phyloP scores from a whole-genome alignment of 2,329 filamentous ascomycete species.

The Pseudogymnoascus sp. region DNA sequence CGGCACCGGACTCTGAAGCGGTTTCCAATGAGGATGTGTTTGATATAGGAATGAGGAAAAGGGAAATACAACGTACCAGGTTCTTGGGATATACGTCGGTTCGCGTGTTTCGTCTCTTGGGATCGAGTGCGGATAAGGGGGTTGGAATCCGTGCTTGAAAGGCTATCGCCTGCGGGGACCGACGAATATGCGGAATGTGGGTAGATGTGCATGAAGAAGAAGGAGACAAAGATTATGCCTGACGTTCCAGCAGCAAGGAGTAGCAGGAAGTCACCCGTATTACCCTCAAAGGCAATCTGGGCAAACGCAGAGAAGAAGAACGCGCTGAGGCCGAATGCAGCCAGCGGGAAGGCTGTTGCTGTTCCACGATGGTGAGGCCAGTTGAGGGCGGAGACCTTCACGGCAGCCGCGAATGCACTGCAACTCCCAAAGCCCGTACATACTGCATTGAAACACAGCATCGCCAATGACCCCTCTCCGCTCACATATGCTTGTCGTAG shows the following conservation, averaged over 20 bases:
- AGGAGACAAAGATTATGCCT: conserved; percentile 62
- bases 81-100: conserved; percentile 38
- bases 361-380: conserved; percentile 88
- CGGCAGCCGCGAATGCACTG: conserved; percentile 77
- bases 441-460: conserved; percentile 75
- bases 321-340: conserved; percentile 88
- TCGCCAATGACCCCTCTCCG: conserved; percentile 49
- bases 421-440: conserved; percentile 84
- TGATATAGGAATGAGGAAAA: conserved; percentile 25
- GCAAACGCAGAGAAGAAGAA: conserved; percentile 89
- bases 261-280: conserved; percentile 73
- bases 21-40: conserved; percentile 24
- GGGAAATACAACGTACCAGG: conserved; percentile 52
- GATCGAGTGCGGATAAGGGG: conserved; percentile 39
- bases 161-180: conserved; percentile 30
- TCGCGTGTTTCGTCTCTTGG: conserved; percentile 34
- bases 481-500: conserved; percentile 70
- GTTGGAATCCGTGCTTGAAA: conserved; percentile 23
- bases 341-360: conserved; percentile 85
- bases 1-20: conserved; percentile 21
- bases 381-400: conserved; percentile 83
- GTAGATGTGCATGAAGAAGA: conserved; percentile 77
- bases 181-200: conserved; percentile 42
- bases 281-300: conserved; percentile 68
- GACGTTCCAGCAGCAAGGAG: conserved; percentile 75